Conservation (phyloP, 2,329 filamentous ascomycete species). For the Chalaropsis ovoidea region DNA sequence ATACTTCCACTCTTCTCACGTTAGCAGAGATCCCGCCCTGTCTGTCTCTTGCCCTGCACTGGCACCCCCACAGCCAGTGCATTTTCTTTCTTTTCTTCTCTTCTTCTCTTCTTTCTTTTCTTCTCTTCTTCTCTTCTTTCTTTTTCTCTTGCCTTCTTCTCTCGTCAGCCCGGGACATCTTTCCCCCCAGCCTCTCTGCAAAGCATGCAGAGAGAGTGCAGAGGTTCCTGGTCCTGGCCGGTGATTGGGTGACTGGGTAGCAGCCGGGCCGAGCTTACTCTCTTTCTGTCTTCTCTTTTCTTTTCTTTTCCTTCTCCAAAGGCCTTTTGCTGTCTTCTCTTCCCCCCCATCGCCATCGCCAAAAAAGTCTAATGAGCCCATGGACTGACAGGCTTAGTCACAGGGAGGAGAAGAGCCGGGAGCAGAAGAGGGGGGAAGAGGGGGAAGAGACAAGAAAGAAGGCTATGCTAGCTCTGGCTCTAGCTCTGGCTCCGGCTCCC, state of each 20-base stretch:
- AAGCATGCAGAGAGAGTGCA: not conserved
- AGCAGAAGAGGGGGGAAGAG: not conserved
- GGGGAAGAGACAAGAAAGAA: not conserved
- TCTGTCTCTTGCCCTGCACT: not conserved
- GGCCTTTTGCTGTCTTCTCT: not conserved
- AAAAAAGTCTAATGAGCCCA: conserved; percentile 6
- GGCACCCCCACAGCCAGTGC: not conserved
- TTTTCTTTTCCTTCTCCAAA: not conserved
- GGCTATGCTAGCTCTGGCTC: too few relatives aligned
- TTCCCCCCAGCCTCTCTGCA: not conserved
- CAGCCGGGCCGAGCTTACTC: not conserved
- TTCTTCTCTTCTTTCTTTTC: not conserved
- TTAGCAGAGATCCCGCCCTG: not conserved
- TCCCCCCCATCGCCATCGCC: not conserved
- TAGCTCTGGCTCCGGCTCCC: too few relatives aligned
- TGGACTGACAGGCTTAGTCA: not conserved
- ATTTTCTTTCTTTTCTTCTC: not conserved
- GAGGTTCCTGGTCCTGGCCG: not conserved
- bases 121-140: not conserved
- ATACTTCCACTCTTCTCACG: not conserved
- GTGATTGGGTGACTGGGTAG: not conserved
- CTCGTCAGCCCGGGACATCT: not conserved
- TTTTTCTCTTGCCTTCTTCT: not conserved
- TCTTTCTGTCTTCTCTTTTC: not conserved
- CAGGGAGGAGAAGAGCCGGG: too few relatives aligned